Evolutionary conservation across 257 asterid species (phyloP), one percentile per base, ranked within the genome.

Genomic region (Forsythia viridissima): DNA sequence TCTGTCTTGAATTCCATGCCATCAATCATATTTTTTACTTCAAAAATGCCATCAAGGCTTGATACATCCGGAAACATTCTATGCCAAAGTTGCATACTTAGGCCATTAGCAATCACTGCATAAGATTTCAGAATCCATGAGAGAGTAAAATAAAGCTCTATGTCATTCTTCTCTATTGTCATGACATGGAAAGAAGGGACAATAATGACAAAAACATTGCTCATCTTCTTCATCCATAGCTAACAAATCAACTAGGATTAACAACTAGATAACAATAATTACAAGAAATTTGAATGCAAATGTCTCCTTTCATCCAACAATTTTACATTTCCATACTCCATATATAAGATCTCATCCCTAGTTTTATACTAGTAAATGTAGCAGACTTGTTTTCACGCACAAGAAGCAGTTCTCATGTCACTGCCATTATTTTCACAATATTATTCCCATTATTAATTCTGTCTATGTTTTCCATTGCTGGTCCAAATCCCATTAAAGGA

Each of bases 101-200:
- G 74, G 40, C 90, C 90, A 80, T 88, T 86, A 20, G 79, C 79
- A 78, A 94, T 84, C 87, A 90, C 97, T 94, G 92, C 92, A 88
- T 46, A 39, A 76, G 36, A 80, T 52, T 73, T 70, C 70, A 18
- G 68, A 55, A 51, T 59, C 74, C 59, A 42, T 12, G 40, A 41
- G 6, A 40, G 63, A 71, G 13, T 77, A 44, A 30, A 72, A 24
- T 4, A 43, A 30, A 41, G 46, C 11, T 37, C 36, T 46, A 16
- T 8, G 30, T 20, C 1, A 0, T 61, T 37, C 66, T 37, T 75
- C 34, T 59, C 15, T 10, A n/a, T 7, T 41, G 6, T 48, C 70
- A 43, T 20, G 43, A 46, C 21, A 36, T 12, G 74, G 48, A 52
- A 68, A 43, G 57, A 42, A 8, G 42, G 16, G 77, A 46, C 15